phyloP scores from a whole-genome alignment of 345 rosid genomes.

The Erodium maritimum region DNA sequence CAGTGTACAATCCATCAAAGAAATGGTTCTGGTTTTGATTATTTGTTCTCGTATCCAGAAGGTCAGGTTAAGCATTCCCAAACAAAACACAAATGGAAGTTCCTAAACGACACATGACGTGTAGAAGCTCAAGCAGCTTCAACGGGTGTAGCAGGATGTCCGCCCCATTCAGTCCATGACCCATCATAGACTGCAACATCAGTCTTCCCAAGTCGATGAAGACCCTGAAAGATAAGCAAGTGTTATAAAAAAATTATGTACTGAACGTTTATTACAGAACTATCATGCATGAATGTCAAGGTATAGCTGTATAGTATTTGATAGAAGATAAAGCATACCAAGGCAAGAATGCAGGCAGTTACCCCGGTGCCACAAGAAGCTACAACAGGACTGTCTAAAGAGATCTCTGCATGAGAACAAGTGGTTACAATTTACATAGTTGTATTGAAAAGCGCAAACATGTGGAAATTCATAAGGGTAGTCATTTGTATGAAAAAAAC shows the following conservation, averaged over 20 bases:
- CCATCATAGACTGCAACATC: constrained; percentile 91
- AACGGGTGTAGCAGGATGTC: constrained; percentile 50
- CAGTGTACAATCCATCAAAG: background rate
- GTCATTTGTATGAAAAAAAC: too few species aligned
- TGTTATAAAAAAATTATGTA: background rate
- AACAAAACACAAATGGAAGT: too few species aligned
- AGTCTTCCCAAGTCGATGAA: constrained; percentile 73
- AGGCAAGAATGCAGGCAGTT: constrained; percentile 75
- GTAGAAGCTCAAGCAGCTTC: constrained; percentile 1
- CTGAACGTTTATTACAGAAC: too few species aligned
- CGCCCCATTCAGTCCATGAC: constrained; percentile 99
- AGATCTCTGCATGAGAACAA: constrained; percentile 43
- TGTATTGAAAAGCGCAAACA: too few species aligned
- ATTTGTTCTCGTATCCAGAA: too few species aligned
- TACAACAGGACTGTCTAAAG: constrained; percentile 59
- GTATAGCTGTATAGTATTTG: background rate
- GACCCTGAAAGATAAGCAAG: constrained; percentile 40
- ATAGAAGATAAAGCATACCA: constrained; percentile 36
- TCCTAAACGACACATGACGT: too few species aligned
- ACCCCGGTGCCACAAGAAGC: constrained; percentile 91
- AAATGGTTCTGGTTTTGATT: background rate
- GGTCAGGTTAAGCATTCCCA: too few species aligned
- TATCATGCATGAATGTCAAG: too few species aligned
- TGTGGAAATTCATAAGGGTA: too few species aligned
- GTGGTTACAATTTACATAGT: background rate